Evolutionary conservation across 139 green algal genomes (phyloP).

Genomic region (Desmodesmus armatus): DNA sequence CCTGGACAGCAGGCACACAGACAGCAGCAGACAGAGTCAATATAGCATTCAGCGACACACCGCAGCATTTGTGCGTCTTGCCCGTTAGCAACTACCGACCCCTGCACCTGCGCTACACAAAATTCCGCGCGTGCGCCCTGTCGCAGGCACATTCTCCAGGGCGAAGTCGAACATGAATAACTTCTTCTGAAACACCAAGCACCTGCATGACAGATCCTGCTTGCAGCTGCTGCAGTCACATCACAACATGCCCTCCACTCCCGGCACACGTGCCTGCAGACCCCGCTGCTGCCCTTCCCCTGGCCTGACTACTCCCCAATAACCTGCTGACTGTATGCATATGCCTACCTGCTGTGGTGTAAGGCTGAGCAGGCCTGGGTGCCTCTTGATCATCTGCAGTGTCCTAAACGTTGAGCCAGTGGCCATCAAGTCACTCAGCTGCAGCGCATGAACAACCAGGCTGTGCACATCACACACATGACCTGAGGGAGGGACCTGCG

Average conservation of each 20-base stretch:
- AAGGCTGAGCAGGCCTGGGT: constrained; percentile 9
- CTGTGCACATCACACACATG: background rate
- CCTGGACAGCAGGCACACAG: no score
- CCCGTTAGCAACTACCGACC: no score
- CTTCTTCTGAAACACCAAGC: background rate
- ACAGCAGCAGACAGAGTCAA: no score
- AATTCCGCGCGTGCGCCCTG: no score
- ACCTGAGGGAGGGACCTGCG: background rate
- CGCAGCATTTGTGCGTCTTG: no score
- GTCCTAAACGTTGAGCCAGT: constrained; percentile 40
- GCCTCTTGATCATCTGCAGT: constrained; percentile 47
- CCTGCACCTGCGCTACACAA: no score
- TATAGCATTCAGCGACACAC: no score
- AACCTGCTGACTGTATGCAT: background rate
- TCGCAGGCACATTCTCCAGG: no score
- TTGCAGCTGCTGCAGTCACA: background rate
- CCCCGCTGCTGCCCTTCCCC: background rate
- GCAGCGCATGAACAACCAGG: constrained; percentile 29
- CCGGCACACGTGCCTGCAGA: background rate
- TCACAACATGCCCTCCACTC: background rate
- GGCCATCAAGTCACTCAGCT: constrained; percentile 34
- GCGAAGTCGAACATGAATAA: no score
- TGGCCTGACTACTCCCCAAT: background rate
- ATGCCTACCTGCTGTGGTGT: constrained; percentile 13
- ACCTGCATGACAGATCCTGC: background rate